Evolutionary conservation across 257 asterid species (phyloP), one percentile per base, ranked within the genome.

Genomic region (Solanum dulcamara): DNA sequence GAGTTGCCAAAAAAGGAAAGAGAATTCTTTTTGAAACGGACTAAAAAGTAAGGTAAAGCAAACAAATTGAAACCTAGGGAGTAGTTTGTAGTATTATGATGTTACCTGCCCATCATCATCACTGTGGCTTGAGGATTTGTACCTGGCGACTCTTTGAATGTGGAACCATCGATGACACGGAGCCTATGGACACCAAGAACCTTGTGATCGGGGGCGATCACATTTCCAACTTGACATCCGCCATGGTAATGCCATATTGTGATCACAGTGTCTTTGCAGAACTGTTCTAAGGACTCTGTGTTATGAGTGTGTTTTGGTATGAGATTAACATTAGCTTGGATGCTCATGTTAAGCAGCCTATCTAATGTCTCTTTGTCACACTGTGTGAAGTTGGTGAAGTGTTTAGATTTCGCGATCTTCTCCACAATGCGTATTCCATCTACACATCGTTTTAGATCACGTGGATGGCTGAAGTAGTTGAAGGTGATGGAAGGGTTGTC

Each of bases 191-290:
- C 92, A 6, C 99, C 97, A 12, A 93, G 87, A 48, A 97, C 98
- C 84, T 83, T 91, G 84, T 94, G 90, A 66, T 95, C 90, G 0
- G 85, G 81, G 74, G n/a, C 81, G 48, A 97, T 95, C 75, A 97
- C 99, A 86, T 91, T 87, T 32, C 97, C 95, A 1, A 95, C 95
- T 1, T 92, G 98, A 92, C 98, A 95, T 7, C 99, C 99, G 2
- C 99, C 98, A 70, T 97, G 99, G 91, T 95, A 97, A 88, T 97
- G 99, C 99, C 99, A 95, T 46, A 97, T 97, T 5, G 99, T 94
- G 86, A 94, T 90, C n/a, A 95, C 97, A 7, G 99, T 97, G 90
- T 97, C 99, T 68, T 88, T 95, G 84, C 99, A 97, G 80, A 95
- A 97, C 91, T 95, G 99, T 66, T 93, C 93, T 3, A 97, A 83